Evolutionary conservation across 192 early-diverging fungal species (phyloP).

Genomic region (Piromyces sp.): DNA sequence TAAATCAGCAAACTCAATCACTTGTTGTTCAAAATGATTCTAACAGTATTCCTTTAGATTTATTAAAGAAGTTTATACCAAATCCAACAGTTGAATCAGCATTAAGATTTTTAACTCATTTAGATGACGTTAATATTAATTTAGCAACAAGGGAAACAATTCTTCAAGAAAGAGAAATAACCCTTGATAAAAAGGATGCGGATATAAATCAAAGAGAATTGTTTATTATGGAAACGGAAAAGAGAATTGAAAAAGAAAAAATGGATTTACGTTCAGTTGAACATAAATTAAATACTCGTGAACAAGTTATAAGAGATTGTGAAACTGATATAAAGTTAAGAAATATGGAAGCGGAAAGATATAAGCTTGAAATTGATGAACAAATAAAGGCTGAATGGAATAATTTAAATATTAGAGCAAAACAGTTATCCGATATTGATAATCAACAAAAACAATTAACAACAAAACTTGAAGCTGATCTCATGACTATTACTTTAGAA

Average conservation of each 20-base stretch:
- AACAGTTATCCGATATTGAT: neutral
- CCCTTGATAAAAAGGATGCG: neutral
- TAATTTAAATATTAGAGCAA: neutral
- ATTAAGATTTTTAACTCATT: neutral
- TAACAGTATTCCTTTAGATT: neutral
- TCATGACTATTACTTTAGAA: neutral
- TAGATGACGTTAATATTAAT: neutral
- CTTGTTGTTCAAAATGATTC: neutral
- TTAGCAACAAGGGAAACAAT: neutral
- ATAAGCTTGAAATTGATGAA: neutral
- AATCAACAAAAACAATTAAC: neutral
- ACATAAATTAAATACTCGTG: neutral
- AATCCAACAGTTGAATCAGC: neutral
- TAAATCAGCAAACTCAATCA: neutral
- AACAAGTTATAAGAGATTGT: neutral
- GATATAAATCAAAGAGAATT: neutral
- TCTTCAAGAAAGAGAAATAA: neutral
- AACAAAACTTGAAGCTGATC: neutral
- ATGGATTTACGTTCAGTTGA: neutral
- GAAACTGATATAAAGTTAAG: neutral
- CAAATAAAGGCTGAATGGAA: neutral
- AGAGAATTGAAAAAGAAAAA: neutral
- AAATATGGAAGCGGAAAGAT: neutral
- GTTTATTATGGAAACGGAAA: neutral
- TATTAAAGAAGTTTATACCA: neutral